Percentiles rank a stretch among this genome's conserved stretches.
These are phyloP conservation scores for Rhodotorula taiwanensis DNA, from an alignment of 768 basidiomycete genomes.

Conservation along the genomic window DNA sequence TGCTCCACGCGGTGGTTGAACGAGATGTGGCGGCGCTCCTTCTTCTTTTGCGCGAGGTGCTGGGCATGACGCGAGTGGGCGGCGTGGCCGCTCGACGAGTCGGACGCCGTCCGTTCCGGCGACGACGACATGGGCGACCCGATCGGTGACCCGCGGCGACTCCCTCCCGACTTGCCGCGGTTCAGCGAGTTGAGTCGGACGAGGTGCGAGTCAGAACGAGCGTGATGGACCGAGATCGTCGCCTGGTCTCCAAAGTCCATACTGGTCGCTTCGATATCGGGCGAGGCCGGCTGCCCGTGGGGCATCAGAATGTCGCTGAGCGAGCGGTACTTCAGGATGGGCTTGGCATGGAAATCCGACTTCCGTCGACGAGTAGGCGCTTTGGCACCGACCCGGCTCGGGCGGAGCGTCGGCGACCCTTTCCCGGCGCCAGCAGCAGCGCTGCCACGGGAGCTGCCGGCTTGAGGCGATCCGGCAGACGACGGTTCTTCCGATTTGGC, in stretches of 20 bases:
- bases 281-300: conserved; percentile 28
- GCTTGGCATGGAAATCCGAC: conserved; percentile 52
- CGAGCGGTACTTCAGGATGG: conserved; percentile 92
- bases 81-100: conserved; percentile 19
- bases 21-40: conserved; percentile 64
- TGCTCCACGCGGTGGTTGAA: conserved; percentile 99
- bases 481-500: background rate
- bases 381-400: too few species aligned
- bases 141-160: conserved; percentile 19
- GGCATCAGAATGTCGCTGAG: conserved; percentile 81
- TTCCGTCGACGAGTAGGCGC: too few species aligned
- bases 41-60: conserved; percentile 11
- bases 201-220: conserved; percentile 33
- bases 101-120: conserved; percentile 28
- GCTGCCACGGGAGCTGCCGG: too few species aligned
- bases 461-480: background rate
- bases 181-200: conserved; percentile 32
- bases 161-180: background rate
- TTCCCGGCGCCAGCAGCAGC: too few species aligned
- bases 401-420: too few species aligned
- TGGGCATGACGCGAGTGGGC: conserved; percentile 9
- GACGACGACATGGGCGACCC: conserved; percentile 26
- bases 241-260: conserved; percentile 29
- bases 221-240: conserved; percentile 30
- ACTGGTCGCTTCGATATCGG: conserved; percentile 26